These are phyloP conservation scores for Hypomyces rosellus DNA, from an alignment of 2,329 filamentous ascomycete species.

Conservation along the genomic window DNA sequence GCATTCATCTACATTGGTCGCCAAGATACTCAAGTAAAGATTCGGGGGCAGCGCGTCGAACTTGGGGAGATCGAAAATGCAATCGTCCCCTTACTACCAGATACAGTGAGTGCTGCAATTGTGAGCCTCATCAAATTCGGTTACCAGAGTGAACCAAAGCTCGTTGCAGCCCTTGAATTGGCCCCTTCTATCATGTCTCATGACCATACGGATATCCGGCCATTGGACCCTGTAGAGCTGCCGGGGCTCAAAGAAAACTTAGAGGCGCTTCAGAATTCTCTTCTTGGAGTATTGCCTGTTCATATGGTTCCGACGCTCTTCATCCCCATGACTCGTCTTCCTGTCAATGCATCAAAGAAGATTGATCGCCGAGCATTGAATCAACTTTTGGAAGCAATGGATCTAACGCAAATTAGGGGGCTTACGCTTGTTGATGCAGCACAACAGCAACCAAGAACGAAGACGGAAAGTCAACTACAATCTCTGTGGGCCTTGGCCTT, in stretches of 20 bases:
- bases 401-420: background rate
- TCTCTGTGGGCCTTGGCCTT: background rate
- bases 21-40: conserved; percentile 4
- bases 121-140: no score
- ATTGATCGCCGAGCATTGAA: background rate
- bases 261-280: background rate
- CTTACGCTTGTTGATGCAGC: background rate
- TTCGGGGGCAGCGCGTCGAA: conserved; percentile 1
- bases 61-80: background rate
- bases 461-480: background rate
- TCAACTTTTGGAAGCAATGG: background rate
- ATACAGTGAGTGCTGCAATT: no score
- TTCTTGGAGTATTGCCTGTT: background rate
- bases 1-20: conserved; percentile 1
- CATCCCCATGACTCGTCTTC: background rate
- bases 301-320: conserved; percentile 5
- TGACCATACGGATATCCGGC: no score
- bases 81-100: background rate
- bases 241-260: no score
- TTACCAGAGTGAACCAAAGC: no score
- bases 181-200: no score
- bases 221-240: no score
- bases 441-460: background rate
- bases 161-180: no score
- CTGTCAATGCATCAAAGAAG: conserved; percentile 5